Evolutionary conservation across 805 yeast genomes (phyloP).

Genomic region (Grigorovia jiainica): DNA sequence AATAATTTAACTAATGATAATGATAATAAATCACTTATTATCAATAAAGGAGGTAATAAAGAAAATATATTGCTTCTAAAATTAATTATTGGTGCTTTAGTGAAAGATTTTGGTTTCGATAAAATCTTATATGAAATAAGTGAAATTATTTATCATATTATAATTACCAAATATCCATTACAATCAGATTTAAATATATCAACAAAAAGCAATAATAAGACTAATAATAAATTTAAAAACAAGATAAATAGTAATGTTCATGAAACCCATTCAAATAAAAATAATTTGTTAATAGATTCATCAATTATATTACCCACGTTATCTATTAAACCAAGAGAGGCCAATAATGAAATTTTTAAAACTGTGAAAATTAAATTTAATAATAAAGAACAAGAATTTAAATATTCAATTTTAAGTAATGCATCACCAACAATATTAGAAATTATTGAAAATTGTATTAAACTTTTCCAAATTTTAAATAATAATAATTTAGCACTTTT

Average conservation of each 20-base stretch:
- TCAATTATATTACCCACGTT: conserved; percentile 17
- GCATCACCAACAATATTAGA: conserved; percentile 78
- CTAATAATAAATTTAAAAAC: not conserved
- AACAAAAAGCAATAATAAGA: not conserved
- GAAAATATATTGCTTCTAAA: conserved; percentile 38
- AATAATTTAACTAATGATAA: not conserved
- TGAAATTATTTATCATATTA: conserved; percentile 52
- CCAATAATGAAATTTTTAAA: conserved; percentile 28
- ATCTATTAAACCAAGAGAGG: conserved; percentile 30
- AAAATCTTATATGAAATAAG: conserved; percentile 49
- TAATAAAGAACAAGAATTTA: conserved; percentile 49
- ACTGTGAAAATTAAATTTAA: conserved; percentile 43
- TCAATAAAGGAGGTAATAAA: no score
- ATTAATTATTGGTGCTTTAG: conserved; percentile 50
- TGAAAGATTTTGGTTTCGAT: conserved; percentile 68
- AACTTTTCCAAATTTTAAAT: conserved; percentile 50
- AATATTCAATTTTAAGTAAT: conserved; percentile 51
- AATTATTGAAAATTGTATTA: conserved; percentile 65
- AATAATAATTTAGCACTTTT: conserved; percentile 11
- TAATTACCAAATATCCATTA: conserved; percentile 57
- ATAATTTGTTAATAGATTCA: not conserved
- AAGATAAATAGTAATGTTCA: not conserved
- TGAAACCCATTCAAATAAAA: not conserved
- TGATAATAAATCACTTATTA: no score
- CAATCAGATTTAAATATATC: not conserved